A percentile compares a stretch with the other conserved stretches of the same genome.
phyloP scores from a whole-genome alignment of 495 filamentous ascomycete species.

The Tuber magnatum region DNA sequence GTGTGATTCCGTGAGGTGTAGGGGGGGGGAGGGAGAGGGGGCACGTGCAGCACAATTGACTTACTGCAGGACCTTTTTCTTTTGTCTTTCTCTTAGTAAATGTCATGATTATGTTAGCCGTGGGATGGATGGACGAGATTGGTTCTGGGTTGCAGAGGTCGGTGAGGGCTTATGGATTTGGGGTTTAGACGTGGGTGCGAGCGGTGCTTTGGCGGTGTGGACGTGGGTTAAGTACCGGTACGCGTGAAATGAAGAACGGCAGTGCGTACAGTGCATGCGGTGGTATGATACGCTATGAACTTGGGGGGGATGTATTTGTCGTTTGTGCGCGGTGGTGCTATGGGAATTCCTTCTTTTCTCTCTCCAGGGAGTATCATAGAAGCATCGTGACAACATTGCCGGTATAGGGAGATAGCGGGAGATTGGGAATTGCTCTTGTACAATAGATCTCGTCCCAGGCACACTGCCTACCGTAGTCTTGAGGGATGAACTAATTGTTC shows the following conservation, averaged over 20 bases:
- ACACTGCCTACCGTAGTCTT: too few species aligned
- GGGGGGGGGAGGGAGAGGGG: too few species aligned
- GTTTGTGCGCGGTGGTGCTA: neutral
- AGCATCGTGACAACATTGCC: too few species aligned
- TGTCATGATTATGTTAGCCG: neutral
- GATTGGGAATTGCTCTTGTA: too few species aligned
- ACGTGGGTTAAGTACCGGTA: neutral
- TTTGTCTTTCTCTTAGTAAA: neutral
- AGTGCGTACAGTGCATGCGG: neutral
- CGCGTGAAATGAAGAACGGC: neutral
- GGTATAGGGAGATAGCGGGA: too few species aligned
- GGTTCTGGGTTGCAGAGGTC: neutral
- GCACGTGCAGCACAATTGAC: neutral
- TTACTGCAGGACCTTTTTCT: neutral
- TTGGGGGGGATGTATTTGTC: neutral
- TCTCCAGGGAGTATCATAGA: neutral
- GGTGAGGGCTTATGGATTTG: neutral
- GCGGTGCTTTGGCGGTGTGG: neutral
- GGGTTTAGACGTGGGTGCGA: neutral
- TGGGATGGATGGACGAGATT: neutral
- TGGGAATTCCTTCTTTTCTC: too few species aligned
- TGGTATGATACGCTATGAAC: neutral
- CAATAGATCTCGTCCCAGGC: too few species aligned
- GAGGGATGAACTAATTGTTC: too few species aligned
- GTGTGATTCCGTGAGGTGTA: neutral